A percentile compares a stretch with the other conserved stretches of the same genome.
phyloP scores from a whole-genome alignment of 2,329 filamentous ascomycete genomes.

The Fusarium sp. region DNA sequence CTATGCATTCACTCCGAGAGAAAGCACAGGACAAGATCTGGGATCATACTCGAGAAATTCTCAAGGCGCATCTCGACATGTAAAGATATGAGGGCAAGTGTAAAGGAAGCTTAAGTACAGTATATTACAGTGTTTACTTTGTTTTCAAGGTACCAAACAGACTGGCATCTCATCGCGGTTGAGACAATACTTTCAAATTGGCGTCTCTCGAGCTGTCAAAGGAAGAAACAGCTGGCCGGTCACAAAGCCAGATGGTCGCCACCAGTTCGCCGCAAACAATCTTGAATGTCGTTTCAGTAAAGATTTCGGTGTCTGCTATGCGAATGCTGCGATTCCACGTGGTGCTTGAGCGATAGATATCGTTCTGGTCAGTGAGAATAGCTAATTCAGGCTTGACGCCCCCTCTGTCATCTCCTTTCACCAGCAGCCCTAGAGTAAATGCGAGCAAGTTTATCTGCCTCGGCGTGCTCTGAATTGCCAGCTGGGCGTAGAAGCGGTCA shows the following conservation, averaged over 20 bases:
- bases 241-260: conserved; percentile 6
- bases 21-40: conserved; percentile 45
- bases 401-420: conserved; percentile 5
- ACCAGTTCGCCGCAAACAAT: conserved; percentile 8
- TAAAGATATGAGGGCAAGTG: no score
- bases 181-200: no score
- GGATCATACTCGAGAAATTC: conserved; percentile 47
- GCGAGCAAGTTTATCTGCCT: neutral
- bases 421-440: conserved; percentile 7
- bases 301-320: neutral
- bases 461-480: neutral
- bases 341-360: neutral
- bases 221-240: neutral
- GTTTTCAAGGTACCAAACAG: no score
- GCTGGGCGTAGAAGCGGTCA: neutral
- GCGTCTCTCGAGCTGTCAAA: no score
- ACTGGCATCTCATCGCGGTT: no score
- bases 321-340: neutral
- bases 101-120: no score
- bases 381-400: conserved; percentile 5
- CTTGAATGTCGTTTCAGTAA: neutral
- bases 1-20: conserved; percentile 43
- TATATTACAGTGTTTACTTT: no score
- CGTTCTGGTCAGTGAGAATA: neutral
- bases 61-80: conserved; percentile 37